These are phyloP conservation scores for Colletotrichum ledebouriae DNA, from an alignment of 2,329 filamentous ascomycete genomes.

Conservation along the genomic window DNA sequence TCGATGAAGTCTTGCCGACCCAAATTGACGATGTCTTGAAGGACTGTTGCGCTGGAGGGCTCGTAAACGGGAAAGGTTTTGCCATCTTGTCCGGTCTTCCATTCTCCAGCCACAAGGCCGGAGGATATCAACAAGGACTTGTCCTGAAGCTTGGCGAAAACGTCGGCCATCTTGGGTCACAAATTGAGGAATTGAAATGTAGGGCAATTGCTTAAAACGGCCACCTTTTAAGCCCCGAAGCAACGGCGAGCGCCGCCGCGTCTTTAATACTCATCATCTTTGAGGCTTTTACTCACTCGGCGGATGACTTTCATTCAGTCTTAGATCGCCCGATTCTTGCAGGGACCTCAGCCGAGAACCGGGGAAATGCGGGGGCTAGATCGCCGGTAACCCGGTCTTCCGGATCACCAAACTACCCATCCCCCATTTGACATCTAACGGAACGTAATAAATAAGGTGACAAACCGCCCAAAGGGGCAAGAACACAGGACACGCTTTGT, in stretches of 20 bases:
- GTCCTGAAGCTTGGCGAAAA: conserved; percentile 25
- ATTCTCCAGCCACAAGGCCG: conserved; percentile 58
- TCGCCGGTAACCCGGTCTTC: conserved; percentile 12
- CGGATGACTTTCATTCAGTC: not conserved
- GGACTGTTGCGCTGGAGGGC: conserved; percentile 63
- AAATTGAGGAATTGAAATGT: not conserved
- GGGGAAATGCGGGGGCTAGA: conserved; percentile 25
- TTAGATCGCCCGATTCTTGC: conserved; percentile 21
- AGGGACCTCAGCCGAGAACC: conserved; percentile 26
- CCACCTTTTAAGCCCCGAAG: not conserved
- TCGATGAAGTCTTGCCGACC: conserved; percentile 46
- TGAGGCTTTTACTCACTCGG: not conserved
- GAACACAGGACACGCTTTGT: not conserved
- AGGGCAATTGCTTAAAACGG: not conserved
- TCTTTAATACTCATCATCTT: not conserved
- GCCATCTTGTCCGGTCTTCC: conserved; percentile 59
- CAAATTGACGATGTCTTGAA: conserved; percentile 64
- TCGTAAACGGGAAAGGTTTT: conserved; percentile 66
- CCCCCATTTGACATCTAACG: not conserved
- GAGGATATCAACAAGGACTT: conserved; percentile 16
- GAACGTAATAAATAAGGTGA: conserved; percentile 7
- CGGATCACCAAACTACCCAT: conserved; percentile 8
- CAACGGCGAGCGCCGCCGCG: not conserved
- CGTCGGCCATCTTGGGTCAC: conserved; percentile 5
- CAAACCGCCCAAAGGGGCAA: conserved; percentile 1